Base-by-base conservation (phyloP, 2,329 filamentous ascomycete genomes). In the Escovopsis sp. region DNA sequence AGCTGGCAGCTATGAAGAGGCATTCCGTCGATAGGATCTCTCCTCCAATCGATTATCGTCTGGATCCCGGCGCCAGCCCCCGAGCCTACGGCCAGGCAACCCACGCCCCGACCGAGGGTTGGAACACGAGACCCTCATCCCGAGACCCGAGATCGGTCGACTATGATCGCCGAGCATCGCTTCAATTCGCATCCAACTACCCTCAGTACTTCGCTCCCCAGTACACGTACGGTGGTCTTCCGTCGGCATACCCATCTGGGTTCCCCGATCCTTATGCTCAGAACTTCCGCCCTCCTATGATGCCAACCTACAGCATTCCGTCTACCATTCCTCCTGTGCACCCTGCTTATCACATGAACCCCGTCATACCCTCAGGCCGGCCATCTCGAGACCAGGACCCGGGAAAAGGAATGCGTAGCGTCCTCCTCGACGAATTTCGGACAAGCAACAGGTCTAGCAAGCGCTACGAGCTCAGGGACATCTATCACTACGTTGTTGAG, bases 401-500 rank as follows among this genome's bases (percentile, higher is more conserved):
- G 1, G 67, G 68, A 12, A 72, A 75, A 45, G 74, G 74, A 41
- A 63, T 81, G 12, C 74, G 84, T 51, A 93, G 86, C 57, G 63
- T 70, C 12, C 63, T 88, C 8, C 67, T 95, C 2, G 81, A 88
- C 46, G 84, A 94, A 27, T 95, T 93, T 61, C 77, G 83, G 35
- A 70, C 72, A 10, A 83, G 79, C 53, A 73, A 71, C 49, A 93
- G 87, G 58, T 75, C 74, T 0, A 86, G 71, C 58, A 72, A 68
- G 58, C 75, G 78, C 14, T 94, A 79, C 53, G 87, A 94, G 52
- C 68, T 98, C 9, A 88, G 84, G 71, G 84, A 94, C 48, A 89
- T 96, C 35, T 89, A 84, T 56, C 74, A 75, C 42, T 78, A 94
- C 54, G 76, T 96, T 32, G 87, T 94, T 1, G 89, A 95, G 56